Percentiles rank a stretch among this genome's conserved stretches.
phyloP scores from a whole-genome alignment of 2,329 filamentous ascomycete species.

The Fusarium virguliforme region DNA sequence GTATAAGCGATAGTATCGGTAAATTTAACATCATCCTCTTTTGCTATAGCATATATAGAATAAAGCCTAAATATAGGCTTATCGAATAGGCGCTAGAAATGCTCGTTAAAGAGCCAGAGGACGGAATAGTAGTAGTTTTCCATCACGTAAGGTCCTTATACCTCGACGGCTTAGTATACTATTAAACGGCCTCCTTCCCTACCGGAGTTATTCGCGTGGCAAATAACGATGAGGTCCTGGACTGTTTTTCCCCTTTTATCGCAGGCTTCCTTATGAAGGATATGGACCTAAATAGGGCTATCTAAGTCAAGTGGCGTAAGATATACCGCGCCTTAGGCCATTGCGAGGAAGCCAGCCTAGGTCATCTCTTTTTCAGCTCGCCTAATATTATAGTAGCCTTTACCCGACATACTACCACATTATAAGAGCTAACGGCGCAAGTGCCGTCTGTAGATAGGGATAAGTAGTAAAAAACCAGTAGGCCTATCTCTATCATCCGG shows the following conservation, averaged over 20 bases:
- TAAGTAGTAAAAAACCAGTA: slow-evolving; percentile 67
- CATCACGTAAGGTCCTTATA: slow-evolving; percentile 64
- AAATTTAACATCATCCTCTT: slow-evolving; percentile 73
- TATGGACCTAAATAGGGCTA: slow-evolving; percentile 49
- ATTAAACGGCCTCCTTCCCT: slow-evolving; percentile 65
- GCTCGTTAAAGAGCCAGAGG: slow-evolving; percentile 60
- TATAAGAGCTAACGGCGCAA: slow-evolving; percentile 61
- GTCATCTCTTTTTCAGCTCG: slow-evolving; percentile 64
- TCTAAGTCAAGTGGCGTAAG: slow-evolving; percentile 64
- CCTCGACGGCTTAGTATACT: slow-evolving; percentile 66
- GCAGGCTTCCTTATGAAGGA: slow-evolving; percentile 62
- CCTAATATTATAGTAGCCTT: slow-evolving; percentile 69
- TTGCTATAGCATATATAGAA: slow-evolving; percentile 76
- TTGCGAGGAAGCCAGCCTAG: slow-evolving; percentile 56
- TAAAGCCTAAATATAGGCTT: slow-evolving; percentile 64
- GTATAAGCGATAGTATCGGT: slow-evolving; percentile 48
- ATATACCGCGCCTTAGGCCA: slow-evolving; percentile 66
- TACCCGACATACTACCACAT: slow-evolving; percentile 60
- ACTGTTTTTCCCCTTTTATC: slow-evolving; percentile 68
- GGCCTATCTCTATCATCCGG: slow-evolving; percentile 62
- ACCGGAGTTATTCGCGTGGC: slow-evolving; percentile 61
- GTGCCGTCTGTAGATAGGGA: slow-evolving; percentile 57
- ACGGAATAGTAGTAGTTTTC: slow-evolving; percentile 68
- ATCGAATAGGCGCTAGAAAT: slow-evolving; percentile 65
- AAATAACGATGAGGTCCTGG: slow-evolving; percentile 63